Percentiles rank a stretch among this genome's conserved stretches.
Evolutionary conservation across 495 filamentous ascomycete genomes (phyloP).

Genomic region (Podospora pseudocomata): DNA sequence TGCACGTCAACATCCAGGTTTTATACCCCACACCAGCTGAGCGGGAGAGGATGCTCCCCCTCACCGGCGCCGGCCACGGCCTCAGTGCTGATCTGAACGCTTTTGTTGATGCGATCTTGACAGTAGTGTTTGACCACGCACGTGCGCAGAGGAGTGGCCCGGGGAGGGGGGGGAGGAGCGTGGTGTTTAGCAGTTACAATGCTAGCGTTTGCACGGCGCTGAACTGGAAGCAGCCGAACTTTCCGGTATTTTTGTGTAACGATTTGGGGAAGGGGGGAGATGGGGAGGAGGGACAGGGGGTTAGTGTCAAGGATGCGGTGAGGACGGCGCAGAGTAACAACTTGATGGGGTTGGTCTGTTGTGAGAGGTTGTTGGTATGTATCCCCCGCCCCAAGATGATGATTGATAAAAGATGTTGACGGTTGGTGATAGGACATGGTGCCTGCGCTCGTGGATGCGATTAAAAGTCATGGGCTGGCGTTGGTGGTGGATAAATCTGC

Average conservation of each 20-base stretch:
- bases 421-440: conserved; percentile 79
- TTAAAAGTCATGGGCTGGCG: conserved; percentile 90
- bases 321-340: conserved; percentile 93
- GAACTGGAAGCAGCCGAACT: conserved; percentile 99
- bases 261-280: conserved; percentile 62
- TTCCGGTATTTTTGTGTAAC: conserved; percentile 92
- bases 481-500: conserved; percentile 77
- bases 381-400: background rate
- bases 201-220: conserved; percentile 82
- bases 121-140: conserved; percentile 87
- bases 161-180: conserved; percentile 56
- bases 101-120: conserved; percentile 78
- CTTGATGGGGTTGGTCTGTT: conserved; percentile 94
- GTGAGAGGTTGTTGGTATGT: conserved; percentile 76
- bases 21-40: conserved; percentile 74
- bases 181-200: conserved; percentile 92
- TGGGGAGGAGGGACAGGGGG: background rate
- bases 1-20: conserved; percentile 84
- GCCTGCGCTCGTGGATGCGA: conserved; percentile 83
- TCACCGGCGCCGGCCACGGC: conserved; percentile 50
- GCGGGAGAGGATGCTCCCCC: conserved; percentile 47
- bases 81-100: conserved; percentile 79
- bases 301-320: conserved; percentile 88
- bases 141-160: conserved; percentile 56
- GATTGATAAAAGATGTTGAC: conserved; percentile 8